Percentiles rank a stretch among this genome's conserved stretches.
These are phyloP conservation scores for Diaporthe amygdali DNA, from an alignment of 2,329 filamentous ascomycete species.

Conservation along the genomic window DNA sequence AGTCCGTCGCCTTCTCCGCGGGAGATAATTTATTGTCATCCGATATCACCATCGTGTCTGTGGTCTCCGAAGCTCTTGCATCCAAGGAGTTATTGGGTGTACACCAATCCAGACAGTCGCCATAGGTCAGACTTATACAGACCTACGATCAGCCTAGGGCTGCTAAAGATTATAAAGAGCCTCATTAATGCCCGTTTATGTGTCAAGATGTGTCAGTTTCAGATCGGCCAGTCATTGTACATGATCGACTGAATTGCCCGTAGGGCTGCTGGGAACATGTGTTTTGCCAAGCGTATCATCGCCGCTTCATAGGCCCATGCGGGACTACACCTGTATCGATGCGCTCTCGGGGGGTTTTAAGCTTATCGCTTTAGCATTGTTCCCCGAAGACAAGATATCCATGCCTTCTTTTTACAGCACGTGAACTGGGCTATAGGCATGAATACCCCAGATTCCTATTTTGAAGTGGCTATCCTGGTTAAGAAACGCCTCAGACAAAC, in stretches of 20 bases:
- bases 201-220: conserved; percentile 8
- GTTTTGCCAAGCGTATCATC: conserved; percentile 16
- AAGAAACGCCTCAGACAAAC: background rate
- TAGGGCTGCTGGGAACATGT: background rate
- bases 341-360: background rate
- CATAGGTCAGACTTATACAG: background rate
- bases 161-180: background rate
- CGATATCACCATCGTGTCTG: background rate
- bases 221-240: background rate
- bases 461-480: background rate
- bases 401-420: background rate
- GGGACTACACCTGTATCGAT: background rate
- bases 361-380: background rate
- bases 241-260: background rate
- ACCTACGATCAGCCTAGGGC: background rate
- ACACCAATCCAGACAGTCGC: background rate
- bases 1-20: background rate
- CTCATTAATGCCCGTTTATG: background rate
- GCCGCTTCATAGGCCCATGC: background rate
- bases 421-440: background rate
- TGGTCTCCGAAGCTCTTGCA: too few relatives aligned
- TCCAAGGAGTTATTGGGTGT: background rate
- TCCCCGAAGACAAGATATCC: background rate
- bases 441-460: background rate
- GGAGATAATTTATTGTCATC: background rate